Conservation (phyloP, 331 rosid genomes). For the Arachis monticola region DNA sequence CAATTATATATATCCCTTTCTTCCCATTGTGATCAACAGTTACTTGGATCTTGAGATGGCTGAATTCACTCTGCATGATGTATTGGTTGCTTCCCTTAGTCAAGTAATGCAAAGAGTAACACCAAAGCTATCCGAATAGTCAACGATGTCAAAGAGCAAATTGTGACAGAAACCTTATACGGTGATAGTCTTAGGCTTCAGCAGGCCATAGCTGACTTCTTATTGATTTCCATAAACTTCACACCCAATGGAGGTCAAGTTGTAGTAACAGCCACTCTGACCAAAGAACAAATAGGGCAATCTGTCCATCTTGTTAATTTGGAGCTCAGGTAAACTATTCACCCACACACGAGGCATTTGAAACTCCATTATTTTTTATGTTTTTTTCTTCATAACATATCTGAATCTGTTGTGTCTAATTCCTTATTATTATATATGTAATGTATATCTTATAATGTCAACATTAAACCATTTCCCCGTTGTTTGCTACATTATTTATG, state of each 20-base stretch:
- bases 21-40: constrained; percentile 46
- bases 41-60: constrained; percentile 91
- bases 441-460: not conserved
- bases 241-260: constrained; percentile 73
- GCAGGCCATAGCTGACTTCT: constrained; percentile 89
- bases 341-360: not conserved
- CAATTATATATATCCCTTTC: constrained; percentile 19
- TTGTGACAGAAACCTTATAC: constrained; percentile 61
- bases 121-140: constrained; percentile 62
- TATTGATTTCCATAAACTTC: constrained; percentile 59
- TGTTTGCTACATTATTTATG: too few relatives aligned
- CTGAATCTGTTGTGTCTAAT: not conserved
- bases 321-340: constrained; percentile 71
- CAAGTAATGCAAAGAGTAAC: constrained; percentile 72
- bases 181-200: constrained; percentile 93
- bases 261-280: constrained; percentile 59
- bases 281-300: constrained; percentile 76
- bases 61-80: constrained; percentile 78
- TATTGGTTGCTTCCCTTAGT: constrained; percentile 72
- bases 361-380: not conserved
- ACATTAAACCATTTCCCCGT: too few relatives aligned
- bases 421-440: not conserved
- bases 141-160: constrained; percentile 65
- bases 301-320: constrained; percentile 85
- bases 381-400: too few relatives aligned